Conservation (phyloP, 345 rosid species). For the Syzygium oleosum region DNA sequence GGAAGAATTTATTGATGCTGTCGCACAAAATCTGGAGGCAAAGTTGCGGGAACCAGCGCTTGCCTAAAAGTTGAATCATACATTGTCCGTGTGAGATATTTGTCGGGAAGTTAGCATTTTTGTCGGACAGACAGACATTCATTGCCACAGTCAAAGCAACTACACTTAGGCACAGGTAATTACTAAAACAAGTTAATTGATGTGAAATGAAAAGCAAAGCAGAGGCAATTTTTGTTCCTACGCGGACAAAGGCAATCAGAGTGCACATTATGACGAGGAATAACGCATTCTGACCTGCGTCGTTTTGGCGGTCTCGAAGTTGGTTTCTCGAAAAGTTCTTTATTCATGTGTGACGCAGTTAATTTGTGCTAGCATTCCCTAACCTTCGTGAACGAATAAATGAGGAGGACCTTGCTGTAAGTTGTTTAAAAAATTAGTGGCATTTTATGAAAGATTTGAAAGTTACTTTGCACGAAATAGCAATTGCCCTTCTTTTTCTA, state of each 20-base stretch:
- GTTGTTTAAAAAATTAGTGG: neutral
- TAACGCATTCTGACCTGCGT: neutral
- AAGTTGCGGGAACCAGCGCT: slow-evolving; percentile 39
- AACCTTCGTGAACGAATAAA: neutral
- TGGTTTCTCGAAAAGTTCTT: neutral
- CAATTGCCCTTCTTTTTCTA: no score
- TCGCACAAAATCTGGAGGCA: slow-evolving; percentile 44
- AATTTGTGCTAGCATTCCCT: no score
- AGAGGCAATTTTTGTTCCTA: neutral
- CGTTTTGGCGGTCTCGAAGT: neutral
- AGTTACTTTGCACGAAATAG: no score
- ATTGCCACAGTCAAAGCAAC: neutral
- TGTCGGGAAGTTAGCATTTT: neutral
- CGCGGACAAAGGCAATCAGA: neutral
- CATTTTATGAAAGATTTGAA: no score
- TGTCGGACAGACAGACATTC: neutral
- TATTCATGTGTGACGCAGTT: neutral
- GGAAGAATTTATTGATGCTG: slow-evolving; percentile 80
- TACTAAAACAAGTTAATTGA: neutral
- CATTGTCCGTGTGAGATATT: neutral
- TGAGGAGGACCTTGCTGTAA: neutral
- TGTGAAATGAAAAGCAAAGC: neutral
- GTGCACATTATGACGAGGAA: neutral
- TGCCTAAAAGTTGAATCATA: slow-evolving; percentile 11
- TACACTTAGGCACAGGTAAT: neutral